A percentile compares a stretch with the other conserved stretches of the same genome.
These are phyloP conservation scores for Oenanthe sinensis DNA, from an alignment of 129 eudicot species.

Conservation along the genomic window DNA sequence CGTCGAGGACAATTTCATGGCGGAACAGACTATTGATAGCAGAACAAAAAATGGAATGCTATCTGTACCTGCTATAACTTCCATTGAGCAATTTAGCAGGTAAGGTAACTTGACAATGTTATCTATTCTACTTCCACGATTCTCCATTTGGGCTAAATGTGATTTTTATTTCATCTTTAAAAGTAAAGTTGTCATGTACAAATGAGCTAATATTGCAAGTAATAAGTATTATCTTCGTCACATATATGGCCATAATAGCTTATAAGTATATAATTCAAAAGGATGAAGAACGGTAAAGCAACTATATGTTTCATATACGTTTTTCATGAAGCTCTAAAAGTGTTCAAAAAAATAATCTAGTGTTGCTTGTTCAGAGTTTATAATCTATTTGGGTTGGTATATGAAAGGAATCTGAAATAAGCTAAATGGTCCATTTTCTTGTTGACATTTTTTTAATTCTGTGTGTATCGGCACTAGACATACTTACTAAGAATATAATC, in stretches of 20 bases:
- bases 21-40: slow-evolving; percentile 72
- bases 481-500: background rate
- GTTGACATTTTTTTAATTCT: background rate
- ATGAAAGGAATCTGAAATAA: background rate
- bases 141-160: background rate
- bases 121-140: background rate
- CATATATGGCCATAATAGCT: background rate
- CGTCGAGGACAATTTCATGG: slow-evolving; percentile 64
- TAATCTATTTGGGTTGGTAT: background rate
- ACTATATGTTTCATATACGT: background rate
- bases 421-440: background rate
- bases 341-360: background rate
- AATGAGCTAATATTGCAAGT: background rate
- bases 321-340: background rate
- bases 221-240: background rate
- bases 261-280: background rate
- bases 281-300: background rate
- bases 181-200: background rate
- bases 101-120: slow-evolving; percentile 18
- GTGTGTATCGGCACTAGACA: background rate
- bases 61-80: slow-evolving; percentile 77
- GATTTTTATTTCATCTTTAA: background rate
- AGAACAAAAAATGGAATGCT: slow-evolving; percentile 59
- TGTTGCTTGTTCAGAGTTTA: background rate
- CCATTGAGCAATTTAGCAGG: slow-evolving; percentile 98